Evolutionary conservation across 2,329 filamentous ascomycete species (phyloP), one percentile per base, ranked within the genome.

Genomic region (Didymella glomerata): DNA sequence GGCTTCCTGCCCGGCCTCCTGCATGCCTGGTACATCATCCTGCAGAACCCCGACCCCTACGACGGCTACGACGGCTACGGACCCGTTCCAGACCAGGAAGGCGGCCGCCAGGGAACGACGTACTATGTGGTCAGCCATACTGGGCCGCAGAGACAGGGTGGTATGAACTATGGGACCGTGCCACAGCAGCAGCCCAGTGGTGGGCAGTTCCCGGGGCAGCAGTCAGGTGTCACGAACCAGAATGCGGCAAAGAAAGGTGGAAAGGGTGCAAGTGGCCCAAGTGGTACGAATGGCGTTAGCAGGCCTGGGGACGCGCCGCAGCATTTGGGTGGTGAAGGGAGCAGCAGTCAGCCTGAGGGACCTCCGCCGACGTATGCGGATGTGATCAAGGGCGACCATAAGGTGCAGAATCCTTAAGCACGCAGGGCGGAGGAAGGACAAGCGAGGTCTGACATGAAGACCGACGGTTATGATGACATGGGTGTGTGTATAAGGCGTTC

Each of bases 21-120:
- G 2, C 95, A 99, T 81, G 87, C 93, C 63, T 98, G 95, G 94
- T 99, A 98, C 84, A 96, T 98, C 79, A 97, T 99, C 79, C 86
- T 91, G 71, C 90, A 91, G 75, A 91, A 90, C 77, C 95, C 95
- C 58, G 94, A 97, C 61, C 78, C 81, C 68, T 80, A 85, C 40
- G 77, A 83, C 55, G 60, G 62, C 38, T 93, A 95, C 79, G 77
- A 83, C 56, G 64, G 62, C 38, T 93, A 95, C 79, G 86, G 91
- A 67, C 80, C 82, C 49, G 76, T 85, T 5, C 76, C 78, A 36
- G 86, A 88, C 52, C 84, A 80, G 54, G 83, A 84, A 62, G 79
- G 81, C 67, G 79, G 78, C 22, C 58, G 63, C 28, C 62, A 63
- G 53, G 47, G 68, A 18, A 69, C 67, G 1, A 71, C 68, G 18